Conservation (phyloP, 179 eudicot genomes). For the Monotropa hypopitys region DNA sequence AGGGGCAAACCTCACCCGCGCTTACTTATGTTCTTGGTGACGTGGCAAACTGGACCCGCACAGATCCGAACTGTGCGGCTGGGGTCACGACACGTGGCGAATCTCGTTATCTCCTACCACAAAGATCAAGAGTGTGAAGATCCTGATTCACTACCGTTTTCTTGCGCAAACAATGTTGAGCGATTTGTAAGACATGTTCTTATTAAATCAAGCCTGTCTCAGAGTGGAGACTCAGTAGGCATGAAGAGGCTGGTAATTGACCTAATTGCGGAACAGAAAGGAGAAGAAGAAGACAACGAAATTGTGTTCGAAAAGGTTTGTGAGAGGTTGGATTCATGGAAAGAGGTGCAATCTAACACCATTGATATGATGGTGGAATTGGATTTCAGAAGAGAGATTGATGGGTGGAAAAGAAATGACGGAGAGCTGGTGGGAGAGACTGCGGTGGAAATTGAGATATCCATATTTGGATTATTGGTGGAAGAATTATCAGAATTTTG, state of each 20-base stretch:
- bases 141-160: background rate
- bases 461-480: conserved; percentile 37
- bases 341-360: conserved; percentile 48
- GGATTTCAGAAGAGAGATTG: conserved; percentile 39
- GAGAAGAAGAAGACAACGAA: conserved; percentile 15
- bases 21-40: too few relatives aligned
- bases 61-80: too few relatives aligned
- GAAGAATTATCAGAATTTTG: conserved; percentile 44
- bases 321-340: conserved; percentile 54
- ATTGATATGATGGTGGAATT: conserved; percentile 79
- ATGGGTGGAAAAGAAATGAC: conserved; percentile 35
- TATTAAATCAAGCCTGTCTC: conserved; percentile 14
- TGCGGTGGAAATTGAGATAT: conserved; percentile 40
- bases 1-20: too few relatives aligned
- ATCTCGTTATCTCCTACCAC: too few relatives aligned
- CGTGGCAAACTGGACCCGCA: too few relatives aligned
- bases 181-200: conserved; percentile 14
- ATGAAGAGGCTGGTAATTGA: conserved; percentile 51
- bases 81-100: too few relatives aligned
- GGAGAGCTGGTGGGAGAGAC: conserved; percentile 25
- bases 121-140: conserved; percentile 23
- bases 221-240: conserved; percentile 25
- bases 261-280: conserved; percentile 42
- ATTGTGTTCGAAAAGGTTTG: conserved; percentile 27
- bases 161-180: conserved; percentile 14